phyloP scores from a whole-genome alignment of 805 yeast species.

The Komagataella pastoris region DNA sequence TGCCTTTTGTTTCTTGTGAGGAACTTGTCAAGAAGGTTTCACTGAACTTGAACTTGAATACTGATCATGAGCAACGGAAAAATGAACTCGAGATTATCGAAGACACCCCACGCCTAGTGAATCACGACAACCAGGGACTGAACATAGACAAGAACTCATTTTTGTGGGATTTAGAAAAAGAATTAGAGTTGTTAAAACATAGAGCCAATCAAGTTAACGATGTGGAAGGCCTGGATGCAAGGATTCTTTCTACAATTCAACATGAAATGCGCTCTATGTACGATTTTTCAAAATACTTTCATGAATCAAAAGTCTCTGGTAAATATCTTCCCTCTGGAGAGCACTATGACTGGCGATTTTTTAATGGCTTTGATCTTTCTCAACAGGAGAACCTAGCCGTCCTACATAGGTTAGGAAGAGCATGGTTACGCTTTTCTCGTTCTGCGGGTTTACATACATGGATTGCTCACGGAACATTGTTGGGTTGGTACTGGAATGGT shows the following conservation, averaged over 20 bases:
- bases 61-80: not conserved
- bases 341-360: constrained; percentile 40
- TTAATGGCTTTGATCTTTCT: constrained; percentile 28
- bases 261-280: not conserved
- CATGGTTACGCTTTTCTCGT: constrained; percentile 35
- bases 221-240: constrained; percentile 3
- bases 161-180: not conserved
- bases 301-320: constrained; percentile 19
- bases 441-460: constrained; percentile 36
- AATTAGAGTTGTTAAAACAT: not conserved
- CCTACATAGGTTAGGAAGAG: constrained; percentile 34
- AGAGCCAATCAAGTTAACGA: constrained; percentile 3
- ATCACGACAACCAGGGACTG: not conserved
- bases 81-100: not conserved
- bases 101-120: not conserved
- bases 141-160: not conserved
- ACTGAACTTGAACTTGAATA: not conserved
- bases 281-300: constrained; percentile 16
- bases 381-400: constrained; percentile 22
- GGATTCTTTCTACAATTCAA: constrained; percentile 2
- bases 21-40: not conserved
- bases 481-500: constrained; percentile 58
- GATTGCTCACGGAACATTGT: constrained; percentile 55
- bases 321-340: constrained; percentile 31
- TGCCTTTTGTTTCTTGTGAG: not conserved